Evolutionary conservation across 768 basidiomycete species (phyloP), one percentile per base, ranked within the genome.

Genomic region (Nidularia pulvinata): DNA sequence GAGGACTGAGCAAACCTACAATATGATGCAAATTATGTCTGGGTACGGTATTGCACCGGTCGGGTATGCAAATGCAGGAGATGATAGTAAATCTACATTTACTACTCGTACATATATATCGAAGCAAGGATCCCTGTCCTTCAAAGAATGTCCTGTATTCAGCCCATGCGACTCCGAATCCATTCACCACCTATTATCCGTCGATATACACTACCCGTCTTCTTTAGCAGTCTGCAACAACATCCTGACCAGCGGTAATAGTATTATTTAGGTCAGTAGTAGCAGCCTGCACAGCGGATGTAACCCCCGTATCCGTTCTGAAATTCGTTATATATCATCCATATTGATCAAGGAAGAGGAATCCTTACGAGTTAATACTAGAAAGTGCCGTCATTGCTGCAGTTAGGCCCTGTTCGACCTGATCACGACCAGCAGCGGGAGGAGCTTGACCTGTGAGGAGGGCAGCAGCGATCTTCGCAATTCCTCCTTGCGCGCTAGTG

Each of bases 191-290:
- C n/a, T n/a, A n/a, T n/a, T n/a, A n/a, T n/a, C n/a, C n/a, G n/a
- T n/a, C n/a, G n/a, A n/a, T n/a, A n/a, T n/a, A n/a, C n/a, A n/a
- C n/a, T n/a, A n/a, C n/a, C n/a, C n/a, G n/a, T n/a, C n/a, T n/a
- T n/a, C n/a, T n/a, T n/a, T n/a, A n/a, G n/a, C 68, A 69, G 1
- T 54, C 52, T 33, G 56, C 56, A 2, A 65, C 61, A 33, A 66
- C 65, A 11, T 55, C 34, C 5, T 52, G 53, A 6, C 64, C 66
- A 22, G 57, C 65, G 6, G 54, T n/a, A n/a, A 65, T 55, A 5
- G 65, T 65, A 48, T 47, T 57, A 32, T 61, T 52, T 3, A 69
- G 46, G 34, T 56, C 62, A 3, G 46, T 46, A 11, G 51, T 46
- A 14, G 62, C 67, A 9, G 46, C 54, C 1, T 62, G 44, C 9